These are phyloP conservation scores for Cercospora sp. DNA, from an alignment of 2,329 filamentous ascomycete species.

Conservation along the genomic window DNA sequence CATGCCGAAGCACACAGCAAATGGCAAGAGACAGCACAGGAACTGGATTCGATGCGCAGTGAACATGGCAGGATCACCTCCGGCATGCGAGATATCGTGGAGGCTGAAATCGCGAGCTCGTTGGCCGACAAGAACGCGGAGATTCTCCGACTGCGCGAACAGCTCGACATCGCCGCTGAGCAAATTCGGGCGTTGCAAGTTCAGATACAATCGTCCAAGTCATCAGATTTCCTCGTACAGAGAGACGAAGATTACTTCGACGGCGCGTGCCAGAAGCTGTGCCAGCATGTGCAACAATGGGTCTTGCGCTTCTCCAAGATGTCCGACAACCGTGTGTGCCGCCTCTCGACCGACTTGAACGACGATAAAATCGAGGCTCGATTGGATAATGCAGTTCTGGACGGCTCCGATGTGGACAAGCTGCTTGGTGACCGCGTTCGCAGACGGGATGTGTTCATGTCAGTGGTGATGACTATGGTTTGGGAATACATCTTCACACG, in stretches of 20 bases:
- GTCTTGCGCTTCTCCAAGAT: constrained; percentile 97
- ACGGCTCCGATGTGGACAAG: constrained; percentile 87
- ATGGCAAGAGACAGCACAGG: constrained; percentile 61
- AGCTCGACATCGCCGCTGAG: constrained; percentile 71
- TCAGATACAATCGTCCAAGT: constrained; percentile 58
- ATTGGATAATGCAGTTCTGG: constrained; percentile 89
- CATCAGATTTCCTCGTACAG: constrained; percentile 73
- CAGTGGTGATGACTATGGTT: constrained; percentile 97
- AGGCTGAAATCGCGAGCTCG: constrained; percentile 62
- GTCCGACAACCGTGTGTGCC: constrained; percentile 87
- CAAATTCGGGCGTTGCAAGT: constrained; percentile 62
- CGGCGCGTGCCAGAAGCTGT: constrained; percentile 87
- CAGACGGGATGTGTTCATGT: constrained; percentile 95
- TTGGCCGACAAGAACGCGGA: constrained; percentile 83
- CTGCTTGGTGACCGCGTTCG: constrained; percentile 86
- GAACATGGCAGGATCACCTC: constrained; percentile 64
- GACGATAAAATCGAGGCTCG: constrained; percentile 93
- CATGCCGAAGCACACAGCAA: constrained; percentile 57
- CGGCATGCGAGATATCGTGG: constrained; percentile 63
- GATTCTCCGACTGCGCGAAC: constrained; percentile 72
- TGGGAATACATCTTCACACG: constrained; percentile 99
- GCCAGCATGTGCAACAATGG: constrained; percentile 96
- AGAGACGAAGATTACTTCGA: constrained; percentile 96
- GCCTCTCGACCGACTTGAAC: constrained; percentile 77
- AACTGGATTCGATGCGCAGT: constrained; percentile 67